A percentile compares a stretch with the other conserved stretches of the same genome.
Evolutionary conservation across 2,329 filamentous ascomycete species (phyloP).

Genomic region (Trichoderma koningii): DNA sequence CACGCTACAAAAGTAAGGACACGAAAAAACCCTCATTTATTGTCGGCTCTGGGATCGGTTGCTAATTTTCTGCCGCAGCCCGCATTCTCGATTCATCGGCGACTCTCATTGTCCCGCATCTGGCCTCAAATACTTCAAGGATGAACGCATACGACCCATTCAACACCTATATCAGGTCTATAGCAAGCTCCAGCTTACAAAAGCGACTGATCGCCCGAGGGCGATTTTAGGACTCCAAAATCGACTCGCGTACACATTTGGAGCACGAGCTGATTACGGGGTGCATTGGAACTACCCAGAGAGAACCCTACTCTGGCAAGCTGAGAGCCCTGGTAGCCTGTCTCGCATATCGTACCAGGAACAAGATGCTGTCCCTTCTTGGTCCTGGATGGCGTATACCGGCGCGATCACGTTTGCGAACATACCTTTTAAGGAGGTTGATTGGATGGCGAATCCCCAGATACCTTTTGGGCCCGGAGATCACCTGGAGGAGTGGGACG

Average conservation of each 20-base stretch:
- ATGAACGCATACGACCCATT: neutral
- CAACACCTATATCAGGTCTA: neutral
- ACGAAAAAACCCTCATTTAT: neutral
- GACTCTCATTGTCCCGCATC: neutral
- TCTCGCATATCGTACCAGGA: neutral
- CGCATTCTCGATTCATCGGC: neutral
- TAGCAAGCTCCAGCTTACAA: neutral
- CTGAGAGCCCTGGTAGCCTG: neutral
- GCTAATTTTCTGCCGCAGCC: neutral
- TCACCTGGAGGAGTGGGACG: neutral
- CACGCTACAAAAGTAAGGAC: neutral
- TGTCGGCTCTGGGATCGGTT: too few species aligned
- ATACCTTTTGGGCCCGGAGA: neutral
- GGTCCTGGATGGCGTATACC: constrained; percentile 10
- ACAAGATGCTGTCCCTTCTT: neutral
- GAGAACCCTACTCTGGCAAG: neutral
- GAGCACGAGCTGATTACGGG: neutral
- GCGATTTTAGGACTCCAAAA: neutral
- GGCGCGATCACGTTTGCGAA: neutral
- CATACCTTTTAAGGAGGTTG: neutral
- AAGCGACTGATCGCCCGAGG: neutral
- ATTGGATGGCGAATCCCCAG: neutral
- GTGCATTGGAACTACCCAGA: neutral
- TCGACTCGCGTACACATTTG: neutral
- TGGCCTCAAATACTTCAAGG: neutral